Conservation (phyloP, 2,329 filamentous ascomycete species). For the Fusarium chlamydosporum region DNA sequence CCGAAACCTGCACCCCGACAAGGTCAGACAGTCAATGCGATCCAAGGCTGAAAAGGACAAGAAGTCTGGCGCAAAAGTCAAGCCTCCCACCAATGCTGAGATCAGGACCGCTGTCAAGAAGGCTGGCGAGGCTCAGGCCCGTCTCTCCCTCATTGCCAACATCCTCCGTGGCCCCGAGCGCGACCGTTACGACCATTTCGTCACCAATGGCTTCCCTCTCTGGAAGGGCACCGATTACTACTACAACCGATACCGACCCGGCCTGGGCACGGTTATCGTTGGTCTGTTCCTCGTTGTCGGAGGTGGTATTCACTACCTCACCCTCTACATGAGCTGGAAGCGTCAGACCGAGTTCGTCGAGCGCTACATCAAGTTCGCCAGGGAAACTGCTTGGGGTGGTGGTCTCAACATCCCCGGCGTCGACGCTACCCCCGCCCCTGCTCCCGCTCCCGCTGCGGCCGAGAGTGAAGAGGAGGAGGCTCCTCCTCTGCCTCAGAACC, state of each 20-base stretch:
- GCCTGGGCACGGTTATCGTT: slow-evolving; percentile 84
- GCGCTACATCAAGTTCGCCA: slow-evolving; percentile 90
- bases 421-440: slow-evolving; percentile 61
- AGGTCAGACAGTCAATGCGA: slow-evolving; percentile 87
- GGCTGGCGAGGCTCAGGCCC: slow-evolving; percentile 85
- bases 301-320: slow-evolving; percentile 88
- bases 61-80: slow-evolving; percentile 73
- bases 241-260: slow-evolving; percentile 93
- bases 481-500: slow-evolving; percentile 75
- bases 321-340: slow-evolving; percentile 88
- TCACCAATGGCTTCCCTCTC: slow-evolving; percentile 90
- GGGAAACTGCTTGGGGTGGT: slow-evolving; percentile 91
- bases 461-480: slow-evolving; percentile 65
- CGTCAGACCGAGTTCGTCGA: slow-evolving; percentile 92
- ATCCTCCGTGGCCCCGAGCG: slow-evolving; percentile 85
- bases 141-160: slow-evolving; percentile 85
- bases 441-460: slow-evolving; percentile 61
- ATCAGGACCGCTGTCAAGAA: slow-evolving; percentile 83
- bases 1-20: slow-evolving; percentile 89
- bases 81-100: slow-evolving; percentile 79
- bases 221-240: slow-evolving; percentile 99
- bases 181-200: slow-evolving; percentile 94
- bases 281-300: slow-evolving; percentile 87
- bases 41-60: slow-evolving; percentile 73
- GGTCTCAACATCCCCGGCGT: slow-evolving; percentile 79